Percentiles rank a stretch among this genome's conserved stretches.
Evolutionary conservation across 495 filamentous ascomycete species (phyloP).

Genomic region (Cercophora scortea): DNA sequence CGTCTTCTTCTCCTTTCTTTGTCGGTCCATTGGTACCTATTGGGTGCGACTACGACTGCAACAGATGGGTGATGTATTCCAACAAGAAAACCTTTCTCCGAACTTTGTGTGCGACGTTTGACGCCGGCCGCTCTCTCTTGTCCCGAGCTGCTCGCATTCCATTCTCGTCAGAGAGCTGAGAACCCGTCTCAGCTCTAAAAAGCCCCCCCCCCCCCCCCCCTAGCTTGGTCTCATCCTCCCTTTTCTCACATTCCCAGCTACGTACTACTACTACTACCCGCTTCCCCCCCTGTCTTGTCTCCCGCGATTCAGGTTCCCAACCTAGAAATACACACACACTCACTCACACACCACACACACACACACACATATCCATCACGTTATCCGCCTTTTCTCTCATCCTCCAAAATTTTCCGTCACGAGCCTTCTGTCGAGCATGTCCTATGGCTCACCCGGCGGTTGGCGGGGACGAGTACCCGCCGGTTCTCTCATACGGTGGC

Average conservation of each 20-base stretch:
- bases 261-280: no score
- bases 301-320: no score
- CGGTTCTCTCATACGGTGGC: slow-evolving; percentile 8
- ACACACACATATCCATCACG: no score
- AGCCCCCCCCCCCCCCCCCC: no score
- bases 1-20: background rate
- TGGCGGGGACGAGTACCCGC: slow-evolving; percentile 25
- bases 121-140: background rate
- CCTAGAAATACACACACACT: no score
- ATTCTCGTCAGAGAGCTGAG: background rate
- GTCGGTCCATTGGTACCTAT: background rate
- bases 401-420: no score
- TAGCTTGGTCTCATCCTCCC: background rate
- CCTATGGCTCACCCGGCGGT: slow-evolving; percentile 23
- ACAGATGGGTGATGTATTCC: background rate
- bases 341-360: no score
- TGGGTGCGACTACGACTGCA: background rate
- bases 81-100: background rate
- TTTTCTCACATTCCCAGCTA: background rate
- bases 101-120: background rate
- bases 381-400: background rate
- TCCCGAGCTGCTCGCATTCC: background rate
- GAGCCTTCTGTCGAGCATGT: slow-evolving; percentile 17
- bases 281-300: no score
- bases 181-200: background rate